Conservation (phyloP, 2,329 filamentous ascomycete species). For the Fusarium armeniacum region DNA sequence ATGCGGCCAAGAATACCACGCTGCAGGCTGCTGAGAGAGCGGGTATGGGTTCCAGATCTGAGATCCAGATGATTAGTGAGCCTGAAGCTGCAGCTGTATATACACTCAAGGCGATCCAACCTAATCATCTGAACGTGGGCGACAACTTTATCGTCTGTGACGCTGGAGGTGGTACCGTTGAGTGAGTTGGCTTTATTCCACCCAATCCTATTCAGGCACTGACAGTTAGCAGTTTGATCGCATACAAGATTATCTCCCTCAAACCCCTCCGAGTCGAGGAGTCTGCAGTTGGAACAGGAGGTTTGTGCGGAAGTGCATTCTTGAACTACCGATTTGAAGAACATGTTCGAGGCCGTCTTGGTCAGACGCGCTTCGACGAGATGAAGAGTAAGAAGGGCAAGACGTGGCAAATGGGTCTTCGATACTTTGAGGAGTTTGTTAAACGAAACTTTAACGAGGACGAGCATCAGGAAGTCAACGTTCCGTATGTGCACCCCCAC, state of each 20-base stretch:
- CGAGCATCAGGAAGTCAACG: constrained; percentile 81
- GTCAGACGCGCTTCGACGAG: constrained; percentile 75
- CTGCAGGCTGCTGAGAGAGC: constrained; percentile 82
- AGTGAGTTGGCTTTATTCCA: constrained; percentile 60
- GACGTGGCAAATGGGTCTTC: constrained; percentile 83
- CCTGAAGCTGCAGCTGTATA: constrained; percentile 85
- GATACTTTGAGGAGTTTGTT: constrained; percentile 87
- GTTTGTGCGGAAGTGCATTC: constrained; percentile 82
- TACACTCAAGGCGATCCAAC: constrained; percentile 83
- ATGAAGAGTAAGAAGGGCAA: constrained; percentile 84
- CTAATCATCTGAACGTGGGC: constrained; percentile 78
- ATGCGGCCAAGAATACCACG: constrained; percentile 87
- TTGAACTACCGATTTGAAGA: constrained; percentile 87
- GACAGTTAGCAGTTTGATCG: constrained; percentile 70
- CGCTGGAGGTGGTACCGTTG: constrained; percentile 75
- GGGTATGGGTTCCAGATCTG: constrained; percentile 78
- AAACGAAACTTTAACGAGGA: constrained; percentile 87
- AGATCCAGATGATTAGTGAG: constrained; percentile 84
- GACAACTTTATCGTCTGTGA: constrained; percentile 75
- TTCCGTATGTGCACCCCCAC: constrained; percentile 67
- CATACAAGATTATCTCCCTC: constrained; percentile 83
- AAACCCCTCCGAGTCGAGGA: constrained; percentile 81
- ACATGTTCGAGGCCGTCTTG: constrained; percentile 77
- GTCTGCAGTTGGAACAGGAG: constrained; percentile 83
- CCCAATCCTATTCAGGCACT: constrained; percentile 16